Evolutionary conservation across 495 filamentous ascomycete species (phyloP), one percentile per base, ranked within the genome.

Genomic region (Aspergillus mulundensis): DNA sequence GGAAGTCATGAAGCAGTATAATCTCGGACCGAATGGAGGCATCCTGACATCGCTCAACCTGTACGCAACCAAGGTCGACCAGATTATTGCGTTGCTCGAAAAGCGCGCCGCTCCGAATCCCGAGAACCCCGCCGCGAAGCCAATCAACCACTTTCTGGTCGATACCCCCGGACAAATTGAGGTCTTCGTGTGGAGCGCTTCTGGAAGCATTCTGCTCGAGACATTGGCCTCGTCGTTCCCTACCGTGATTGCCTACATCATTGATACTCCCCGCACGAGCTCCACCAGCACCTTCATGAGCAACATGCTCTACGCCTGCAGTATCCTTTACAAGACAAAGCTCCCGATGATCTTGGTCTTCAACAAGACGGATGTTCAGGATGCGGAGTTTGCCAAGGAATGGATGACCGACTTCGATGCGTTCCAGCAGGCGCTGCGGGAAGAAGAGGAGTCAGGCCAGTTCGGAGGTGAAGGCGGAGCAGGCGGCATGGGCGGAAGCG

Each of bases 391-490:
- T 62, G 94, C 90, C 8, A 95, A 96, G 76, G 91, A 97, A 68
- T 99, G 94, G 94, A 99, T 99, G 94, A 95, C 91, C 16, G 92
- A 99, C 66, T 97, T 95, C 63, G 93, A 97, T 59, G 85, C 89
- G 14, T 99, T 99, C 71, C 95, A 97, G 70, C 82, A 81, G 28
- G 94, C 94, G 38, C 72, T 99, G 30, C 77, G 83, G 34, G 70
- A 80, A 47, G 92, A 96, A 68, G 89, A 97, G 71, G 84, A 88
- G 53, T 68, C 72, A 2, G 90, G 90, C 20, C 84, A 83, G 16
- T 94, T 90, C 65, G 89, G 88, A 19, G 74, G 82, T 1, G 89
- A 91, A 61, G 87, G 89, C 24, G 81, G 77, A 28, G 77, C 76
- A 32, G 73, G 74, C 30, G 77, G 81, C 0, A 70, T 83, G 23